Evolutionary conservation across 768 basidiomycete genomes (phyloP), one percentile per base, ranked within the genome.

Genomic region (Amanita pseudoporphyria): DNA sequence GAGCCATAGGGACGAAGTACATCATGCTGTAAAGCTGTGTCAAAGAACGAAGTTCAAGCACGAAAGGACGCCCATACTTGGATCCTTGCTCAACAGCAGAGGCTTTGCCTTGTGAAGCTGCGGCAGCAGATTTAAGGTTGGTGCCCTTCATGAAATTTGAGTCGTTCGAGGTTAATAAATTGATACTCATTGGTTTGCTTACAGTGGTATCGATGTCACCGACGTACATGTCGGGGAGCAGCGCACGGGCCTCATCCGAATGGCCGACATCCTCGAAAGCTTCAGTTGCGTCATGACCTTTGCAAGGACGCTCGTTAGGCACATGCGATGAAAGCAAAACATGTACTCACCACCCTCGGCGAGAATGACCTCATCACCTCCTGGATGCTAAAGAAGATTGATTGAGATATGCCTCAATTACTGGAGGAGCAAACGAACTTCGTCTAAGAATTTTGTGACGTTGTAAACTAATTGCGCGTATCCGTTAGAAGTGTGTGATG

Each of bases 191-290:
- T 54, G 49, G 24, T 51, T 10, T 30, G 71, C 79, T 65, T 62
- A 87, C 85, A 42, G 69, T 73, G 58, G 83, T 72, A 62, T 88
- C 86, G 57, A 94, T 89, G 1, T 87, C 79, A 47, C 94, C 94
- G 45, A 96, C 73, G 36, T 81, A 69, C 77, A 96, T 79, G 56
- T 67, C 82, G 14, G 78, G 79, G 46, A 98, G 75, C 52, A 94
- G 76, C 10, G 74, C 84, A 46, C 96, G 83, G 21, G 96, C 96
- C 69, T 99, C 96, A 58, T 98, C 95, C 1, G 94, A 97, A 77
- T 98, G 96, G 26, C 96, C 96, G 26, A 99, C 95, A 65, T 99
- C 96, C 70, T 98, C 95, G 61, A 99, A 99, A 5, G 96, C 92
- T 61, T 97, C 96, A 30, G 95, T 94, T 19, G 95, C 94, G 64